phyloP scores from a whole-genome alignment of 345 rosid genomes.

The Salix caprea region DNA sequence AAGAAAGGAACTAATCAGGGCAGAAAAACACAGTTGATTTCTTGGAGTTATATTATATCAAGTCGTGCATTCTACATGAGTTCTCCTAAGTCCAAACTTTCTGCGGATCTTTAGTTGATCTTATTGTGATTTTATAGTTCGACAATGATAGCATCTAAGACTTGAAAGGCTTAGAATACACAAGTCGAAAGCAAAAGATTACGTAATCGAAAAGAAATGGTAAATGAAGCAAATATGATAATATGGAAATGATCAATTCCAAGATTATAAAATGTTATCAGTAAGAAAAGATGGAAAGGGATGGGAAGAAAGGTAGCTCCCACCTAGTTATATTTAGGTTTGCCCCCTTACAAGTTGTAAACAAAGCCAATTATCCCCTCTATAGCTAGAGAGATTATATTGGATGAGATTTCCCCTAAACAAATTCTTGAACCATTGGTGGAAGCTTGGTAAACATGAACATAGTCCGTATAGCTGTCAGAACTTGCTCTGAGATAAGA shows the following conservation, averaged over 20 bases:
- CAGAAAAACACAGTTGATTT: neutral
- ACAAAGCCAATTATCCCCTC: neutral
- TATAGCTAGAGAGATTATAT: neutral
- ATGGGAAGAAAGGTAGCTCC: neutral
- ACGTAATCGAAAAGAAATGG: neutral
- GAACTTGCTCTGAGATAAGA: neutral
- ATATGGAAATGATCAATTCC: neutral
- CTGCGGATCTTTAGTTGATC: neutral
- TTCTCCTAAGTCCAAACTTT: neutral
- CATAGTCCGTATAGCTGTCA: neutral
- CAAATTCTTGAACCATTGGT: slow-evolving; percentile 4
- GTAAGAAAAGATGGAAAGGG: neutral
- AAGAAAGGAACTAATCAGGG: neutral
- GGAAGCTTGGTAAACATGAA: neutral
- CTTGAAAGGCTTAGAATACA: neutral
- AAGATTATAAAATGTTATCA: neutral
- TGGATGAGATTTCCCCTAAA: slow-evolving; percentile 11
- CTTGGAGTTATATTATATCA: neutral
- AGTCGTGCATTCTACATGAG: too few relatives aligned
- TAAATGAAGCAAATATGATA: neutral
- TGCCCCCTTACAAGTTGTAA: neutral
- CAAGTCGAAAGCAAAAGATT: neutral
- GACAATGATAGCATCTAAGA: neutral
- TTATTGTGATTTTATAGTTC: neutral
- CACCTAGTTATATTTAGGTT: neutral